phyloP scores from a whole-genome alignment of 2,329 filamentous ascomycete genomes.

The Purpureocillium lavendulum region DNA sequence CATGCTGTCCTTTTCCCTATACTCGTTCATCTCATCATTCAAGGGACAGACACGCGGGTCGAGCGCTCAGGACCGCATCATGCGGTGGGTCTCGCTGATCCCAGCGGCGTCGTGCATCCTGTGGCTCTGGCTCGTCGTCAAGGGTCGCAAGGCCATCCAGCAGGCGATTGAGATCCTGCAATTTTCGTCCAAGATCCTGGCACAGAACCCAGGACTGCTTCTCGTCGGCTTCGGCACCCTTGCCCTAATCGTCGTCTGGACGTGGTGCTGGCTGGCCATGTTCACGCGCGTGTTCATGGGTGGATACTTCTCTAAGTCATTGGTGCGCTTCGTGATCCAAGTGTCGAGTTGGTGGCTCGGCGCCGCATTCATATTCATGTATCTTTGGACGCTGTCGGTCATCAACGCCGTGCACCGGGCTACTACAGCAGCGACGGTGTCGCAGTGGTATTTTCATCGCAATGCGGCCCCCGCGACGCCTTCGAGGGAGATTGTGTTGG shows the following conservation, averaged over 20 bases:
- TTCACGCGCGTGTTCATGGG: slow-evolving; percentile 92
- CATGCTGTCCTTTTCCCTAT: slow-evolving; percentile 81
- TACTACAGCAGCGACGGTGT: slow-evolving; percentile 89
- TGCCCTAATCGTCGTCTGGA: slow-evolving; percentile 72
- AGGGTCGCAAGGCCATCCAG: slow-evolving; percentile 69
- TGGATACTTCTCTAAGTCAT: slow-evolving; percentile 64
- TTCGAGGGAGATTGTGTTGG: slow-evolving; percentile 72
- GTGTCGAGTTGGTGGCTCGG: slow-evolving; percentile 91
- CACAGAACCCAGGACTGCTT: slow-evolving; percentile 75
- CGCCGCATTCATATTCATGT: slow-evolving; percentile 85
- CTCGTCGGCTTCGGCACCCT: slow-evolving; percentile 76
- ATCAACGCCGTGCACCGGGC: slow-evolving; percentile 83
- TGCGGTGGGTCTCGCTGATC: slow-evolving; percentile 79
- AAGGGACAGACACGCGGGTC: slow-evolving; percentile 66
- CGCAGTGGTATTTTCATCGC: slow-evolving; percentile 98
- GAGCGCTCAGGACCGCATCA: slow-evolving; percentile 75
- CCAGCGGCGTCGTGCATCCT: slow-evolving; percentile 65
- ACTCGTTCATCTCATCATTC: slow-evolving; percentile 85
- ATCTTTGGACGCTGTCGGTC: slow-evolving; percentile 88
- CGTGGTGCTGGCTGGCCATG: slow-evolving; percentile 95
- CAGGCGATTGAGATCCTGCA: slow-evolving; percentile 85
- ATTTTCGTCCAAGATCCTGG: slow-evolving; percentile 81
- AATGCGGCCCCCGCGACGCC: slow-evolving; percentile 70
- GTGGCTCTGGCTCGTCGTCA: slow-evolving; percentile 79
- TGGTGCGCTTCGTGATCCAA: slow-evolving; percentile 68